These are phyloP conservation scores for Anthracocystis panici-leucophaei DNA, from an alignment of 1,284 basidiomycete species.

Conservation along the genomic window DNA sequence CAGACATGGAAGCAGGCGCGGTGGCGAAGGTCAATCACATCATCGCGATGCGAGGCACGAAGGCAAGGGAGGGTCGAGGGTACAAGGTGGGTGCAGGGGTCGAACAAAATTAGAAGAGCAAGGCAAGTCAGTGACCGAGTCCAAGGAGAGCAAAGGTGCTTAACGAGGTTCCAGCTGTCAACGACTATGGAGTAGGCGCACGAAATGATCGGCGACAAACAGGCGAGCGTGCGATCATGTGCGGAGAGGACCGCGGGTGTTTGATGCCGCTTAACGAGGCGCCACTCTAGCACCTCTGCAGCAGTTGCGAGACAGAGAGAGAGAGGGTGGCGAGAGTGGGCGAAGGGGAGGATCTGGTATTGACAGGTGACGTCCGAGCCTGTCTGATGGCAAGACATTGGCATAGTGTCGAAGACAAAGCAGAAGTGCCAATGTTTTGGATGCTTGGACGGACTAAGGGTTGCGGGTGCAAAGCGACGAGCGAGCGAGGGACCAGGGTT, in stretches of 20 bases:
- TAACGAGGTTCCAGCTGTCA: constrained; percentile 19
- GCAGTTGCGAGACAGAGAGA: constrained; percentile 1
- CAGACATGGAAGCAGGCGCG: neutral
- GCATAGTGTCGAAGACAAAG: too few relatives aligned
- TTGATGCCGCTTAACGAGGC: constrained; percentile 7
- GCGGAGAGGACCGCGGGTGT: constrained; percentile 10
- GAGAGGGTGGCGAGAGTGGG: constrained; percentile 11
- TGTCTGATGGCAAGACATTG: neutral
- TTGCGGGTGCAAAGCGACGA: constrained; percentile 7
- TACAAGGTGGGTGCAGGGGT: constrained; percentile 9
- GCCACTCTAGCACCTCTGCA: constrained; percentile 4
- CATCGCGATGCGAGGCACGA: constrained; percentile 19
- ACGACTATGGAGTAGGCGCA: constrained; percentile 4
- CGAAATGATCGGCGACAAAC: constrained; percentile 20
- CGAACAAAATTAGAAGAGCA: constrained; percentile 3
- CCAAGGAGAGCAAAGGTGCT: constrained; percentile 9
- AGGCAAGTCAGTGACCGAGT: constrained; percentile 5
- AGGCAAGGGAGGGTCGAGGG: constrained; percentile 23
- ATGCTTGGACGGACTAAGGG: constrained; percentile 15
- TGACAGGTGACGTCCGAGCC: constrained; percentile 9
- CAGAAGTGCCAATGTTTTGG: neutral
- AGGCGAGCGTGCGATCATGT: constrained; percentile 4
- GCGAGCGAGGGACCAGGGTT: neutral
- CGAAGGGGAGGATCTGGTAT: constrained; percentile 17
- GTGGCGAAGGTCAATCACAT: constrained; percentile 17